Evolutionary conservation across 1,139 yeast species (phyloP).

Genomic region (Geotrichum phurueaensis): DNA sequence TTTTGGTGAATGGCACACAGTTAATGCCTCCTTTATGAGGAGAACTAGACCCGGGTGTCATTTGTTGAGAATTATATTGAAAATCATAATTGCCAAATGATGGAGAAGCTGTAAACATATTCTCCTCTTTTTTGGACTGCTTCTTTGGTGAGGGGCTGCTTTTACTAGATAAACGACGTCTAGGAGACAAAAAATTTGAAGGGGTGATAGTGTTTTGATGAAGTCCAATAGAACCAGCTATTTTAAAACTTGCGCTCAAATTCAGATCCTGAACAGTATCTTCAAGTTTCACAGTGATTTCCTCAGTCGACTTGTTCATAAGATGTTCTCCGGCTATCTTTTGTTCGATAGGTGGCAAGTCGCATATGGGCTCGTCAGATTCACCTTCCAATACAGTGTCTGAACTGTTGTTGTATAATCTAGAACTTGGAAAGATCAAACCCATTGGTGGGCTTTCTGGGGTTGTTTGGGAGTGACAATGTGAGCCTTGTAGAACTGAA

Average conservation of each 20-base stretch:
- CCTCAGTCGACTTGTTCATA: background rate
- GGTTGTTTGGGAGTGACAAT: background rate
- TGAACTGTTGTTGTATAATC: conserved; percentile 10
- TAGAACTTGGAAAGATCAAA: background rate
- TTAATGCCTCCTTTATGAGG: background rate
- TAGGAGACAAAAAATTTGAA: background rate
- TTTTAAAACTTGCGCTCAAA: background rate
- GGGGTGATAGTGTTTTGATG: background rate
- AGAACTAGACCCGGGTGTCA: background rate
- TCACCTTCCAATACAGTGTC: conserved; percentile 13
- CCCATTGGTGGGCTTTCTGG: background rate
- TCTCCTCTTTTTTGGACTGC: conserved; percentile 5
- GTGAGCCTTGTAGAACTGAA: background rate
- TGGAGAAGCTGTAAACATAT: background rate
- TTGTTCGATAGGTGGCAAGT: conserved; percentile 6
- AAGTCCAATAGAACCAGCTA: background rate
- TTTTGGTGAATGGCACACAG: background rate
- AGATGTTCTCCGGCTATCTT: conserved; percentile 13
- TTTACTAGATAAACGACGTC: conserved; percentile 2
- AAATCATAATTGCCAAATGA: no score
- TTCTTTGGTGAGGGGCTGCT: background rate
- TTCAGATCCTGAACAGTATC: conserved; percentile 14
- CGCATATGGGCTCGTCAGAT: background rate
- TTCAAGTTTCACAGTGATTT: conserved; percentile 3
- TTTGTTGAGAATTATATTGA: background rate